These are phyloP conservation scores for Hyaloscypha hepaticicola DNA, from an alignment of 495 filamentous ascomycete species.

Conservation along the genomic window DNA sequence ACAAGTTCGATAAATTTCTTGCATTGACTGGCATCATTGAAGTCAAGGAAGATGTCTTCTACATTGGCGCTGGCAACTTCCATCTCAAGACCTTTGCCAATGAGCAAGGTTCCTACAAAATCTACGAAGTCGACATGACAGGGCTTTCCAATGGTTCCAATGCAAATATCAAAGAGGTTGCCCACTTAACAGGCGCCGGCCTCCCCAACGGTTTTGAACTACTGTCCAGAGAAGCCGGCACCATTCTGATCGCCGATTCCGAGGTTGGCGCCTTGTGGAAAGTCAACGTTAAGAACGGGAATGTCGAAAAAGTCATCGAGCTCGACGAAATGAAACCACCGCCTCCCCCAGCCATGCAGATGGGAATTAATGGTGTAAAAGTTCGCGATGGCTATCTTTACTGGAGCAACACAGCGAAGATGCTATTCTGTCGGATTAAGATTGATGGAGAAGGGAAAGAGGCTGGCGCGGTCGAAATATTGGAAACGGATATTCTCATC, in stretches of 20 bases:
- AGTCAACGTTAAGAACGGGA: constrained; percentile 31
- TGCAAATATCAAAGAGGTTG: constrained; percentile 29
- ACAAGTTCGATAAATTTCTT: constrained; percentile 37
- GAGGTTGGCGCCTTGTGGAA: constrained; percentile 38
- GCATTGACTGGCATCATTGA: constrained; percentile 42
- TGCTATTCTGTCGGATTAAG: constrained; percentile 33
- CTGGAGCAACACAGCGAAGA: constrained; percentile 37
- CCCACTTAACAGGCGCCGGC: constrained; percentile 35
- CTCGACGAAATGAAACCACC: constrained; percentile 22
- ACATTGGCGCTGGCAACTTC: constrained; percentile 37
- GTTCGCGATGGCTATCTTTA: constrained; percentile 36
- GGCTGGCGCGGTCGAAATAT: constrained; percentile 6
- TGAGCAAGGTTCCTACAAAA: constrained; percentile 34
- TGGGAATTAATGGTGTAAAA: constrained; percentile 40
- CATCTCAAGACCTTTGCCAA: constrained; percentile 33
- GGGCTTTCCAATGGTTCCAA: constrained; percentile 17
- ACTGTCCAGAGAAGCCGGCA: constrained; percentile 17
- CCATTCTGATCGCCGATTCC: constrained; percentile 39
- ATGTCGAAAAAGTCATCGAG: constrained; percentile 29
- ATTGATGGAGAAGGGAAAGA: constrained; percentile 33
- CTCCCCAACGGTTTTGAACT: constrained; percentile 42
- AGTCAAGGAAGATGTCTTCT: constrained; percentile 39
- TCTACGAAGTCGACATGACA: constrained; percentile 35
- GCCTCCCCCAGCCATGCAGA: neutral
- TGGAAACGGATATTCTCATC: constrained; percentile 12